Conservation (phyloP, 2,329 filamentous ascomycete species). For the Teratosphaeria pseudoeucalypti region DNA sequence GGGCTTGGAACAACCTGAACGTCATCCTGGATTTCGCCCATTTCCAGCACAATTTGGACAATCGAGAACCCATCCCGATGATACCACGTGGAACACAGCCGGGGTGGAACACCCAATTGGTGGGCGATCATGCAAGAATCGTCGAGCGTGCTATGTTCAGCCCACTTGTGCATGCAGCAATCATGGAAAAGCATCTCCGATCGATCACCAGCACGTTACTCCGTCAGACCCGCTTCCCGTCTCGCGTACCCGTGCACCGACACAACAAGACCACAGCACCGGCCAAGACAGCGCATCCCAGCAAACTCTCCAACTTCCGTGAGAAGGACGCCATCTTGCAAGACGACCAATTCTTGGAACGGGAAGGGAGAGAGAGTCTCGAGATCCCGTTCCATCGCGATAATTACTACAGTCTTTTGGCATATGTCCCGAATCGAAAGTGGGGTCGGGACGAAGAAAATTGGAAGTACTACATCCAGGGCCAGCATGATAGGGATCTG, state of each 20-base stretch:
- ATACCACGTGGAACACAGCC: slow-evolving; percentile 39
- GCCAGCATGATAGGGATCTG: slow-evolving; percentile 31
- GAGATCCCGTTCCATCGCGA: slow-evolving; percentile 48
- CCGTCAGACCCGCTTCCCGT: slow-evolving; percentile 21
- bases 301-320: slow-evolving; percentile 37
- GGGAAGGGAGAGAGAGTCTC: slow-evolving; percentile 40
- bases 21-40: slow-evolving; percentile 46
- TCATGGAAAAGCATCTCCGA: slow-evolving; percentile 40
- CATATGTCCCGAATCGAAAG: slow-evolving; percentile 46
- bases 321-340: slow-evolving; percentile 35
- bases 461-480: slow-evolving; percentile 40
- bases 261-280: slow-evolving; percentile 4
- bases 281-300: slow-evolving; percentile 7
- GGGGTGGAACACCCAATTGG: slow-evolving; percentile 41
- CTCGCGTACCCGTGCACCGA: slow-evolving; percentile 33
- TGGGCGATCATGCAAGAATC: slow-evolving; percentile 33
- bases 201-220: slow-evolving; percentile 37
- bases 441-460: slow-evolving; percentile 38
- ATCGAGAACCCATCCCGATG: slow-evolving; percentile 42
- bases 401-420: slow-evolving; percentile 49
- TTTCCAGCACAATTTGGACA: slow-evolving; percentile 45
- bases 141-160: slow-evolving; percentile 37
- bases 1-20: slow-evolving; percentile 48
- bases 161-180: slow-evolving; percentile 42
- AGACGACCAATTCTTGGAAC: slow-evolving; percentile 42